Evolutionary conservation across 768 basidiomycete species (phyloP).

Genomic region (Mycena capillaripes): DNA sequence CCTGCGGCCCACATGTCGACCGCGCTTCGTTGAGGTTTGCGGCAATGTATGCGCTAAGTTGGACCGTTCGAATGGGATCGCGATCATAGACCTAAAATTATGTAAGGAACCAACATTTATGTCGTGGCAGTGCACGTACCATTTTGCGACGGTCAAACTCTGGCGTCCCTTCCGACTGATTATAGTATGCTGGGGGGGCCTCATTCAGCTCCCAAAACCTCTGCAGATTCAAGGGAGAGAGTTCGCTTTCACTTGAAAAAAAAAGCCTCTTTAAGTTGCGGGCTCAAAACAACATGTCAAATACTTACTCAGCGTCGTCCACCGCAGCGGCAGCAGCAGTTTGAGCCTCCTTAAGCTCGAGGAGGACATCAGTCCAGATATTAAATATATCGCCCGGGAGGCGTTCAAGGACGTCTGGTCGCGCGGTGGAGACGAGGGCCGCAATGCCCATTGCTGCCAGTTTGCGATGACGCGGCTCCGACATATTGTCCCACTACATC

Average conservation of each 20-base stretch:
- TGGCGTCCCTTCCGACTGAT: slow-evolving; percentile 75
- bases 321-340: slow-evolving; percentile 44
- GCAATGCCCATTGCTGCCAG: slow-evolving; percentile 88
- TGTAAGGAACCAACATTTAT: neutral
- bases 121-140: slow-evolving; percentile 55
- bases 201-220: slow-evolving; percentile 81
- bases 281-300: no score
- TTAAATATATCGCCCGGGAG: slow-evolving; percentile 85
- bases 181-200: slow-evolving; percentile 70
- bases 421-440: slow-evolving; percentile 80
- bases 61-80: slow-evolving; percentile 79
- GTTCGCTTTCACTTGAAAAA: slow-evolving; percentile 12
- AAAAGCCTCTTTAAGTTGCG: no score
- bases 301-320: slow-evolving; percentile 53
- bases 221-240: slow-evolving; percentile 60
- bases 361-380: slow-evolving; percentile 91
- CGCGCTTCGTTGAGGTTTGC: slow-evolving; percentile 75
- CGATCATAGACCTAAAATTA: slow-evolving; percentile 70
- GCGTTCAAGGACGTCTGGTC: slow-evolving; percentile 78
- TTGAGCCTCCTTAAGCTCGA: slow-evolving; percentile 84
- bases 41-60: slow-evolving; percentile 73
- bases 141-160: slow-evolving; percentile 84
- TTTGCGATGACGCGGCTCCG: slow-evolving; percentile 88
- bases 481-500: slow-evolving; percentile 89
- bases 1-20: slow-evolving; percentile 65